These are phyloP conservation scores for Alternaria sp. DNA, from an alignment of 2,329 filamentous ascomycete species.

Conservation along the genomic window DNA sequence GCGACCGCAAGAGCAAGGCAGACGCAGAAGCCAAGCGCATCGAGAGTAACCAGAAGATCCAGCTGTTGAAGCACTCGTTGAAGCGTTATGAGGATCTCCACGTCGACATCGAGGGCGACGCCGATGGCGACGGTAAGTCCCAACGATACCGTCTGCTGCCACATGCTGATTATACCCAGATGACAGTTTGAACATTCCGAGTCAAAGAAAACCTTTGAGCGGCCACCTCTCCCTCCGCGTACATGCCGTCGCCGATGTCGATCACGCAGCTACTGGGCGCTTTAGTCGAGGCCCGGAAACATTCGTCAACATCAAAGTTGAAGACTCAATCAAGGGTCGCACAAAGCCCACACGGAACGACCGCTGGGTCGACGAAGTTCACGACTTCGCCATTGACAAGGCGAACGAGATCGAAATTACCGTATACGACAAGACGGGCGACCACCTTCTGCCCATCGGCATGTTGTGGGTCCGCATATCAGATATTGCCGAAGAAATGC, in stretches of 20 bases:
- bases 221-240: slow-evolving; percentile 88
- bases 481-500: slow-evolving; percentile 96
- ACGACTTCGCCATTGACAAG: slow-evolving; percentile 94
- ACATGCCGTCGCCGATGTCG: slow-evolving; percentile 89
- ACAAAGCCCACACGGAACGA: slow-evolving; percentile 87
- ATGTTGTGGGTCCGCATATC: slow-evolving; percentile 97
- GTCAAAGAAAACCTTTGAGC: slow-evolving; percentile 92
- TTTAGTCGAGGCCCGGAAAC: slow-evolving; percentile 94
- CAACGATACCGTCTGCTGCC: neutral
- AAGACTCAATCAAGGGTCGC: slow-evolving; percentile 87
- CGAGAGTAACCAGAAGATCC: slow-evolving; percentile 98
- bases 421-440: slow-evolving; percentile 91
- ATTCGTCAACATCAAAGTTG: slow-evolving; percentile 94
- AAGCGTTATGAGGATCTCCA: slow-evolving; percentile 98
- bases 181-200: slow-evolving; percentile 94
- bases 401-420: slow-evolving; percentile 98
- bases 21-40: slow-evolving; percentile 89
- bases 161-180: slow-evolving; percentile 64
- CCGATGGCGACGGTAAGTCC: slow-evolving; percentile 77
- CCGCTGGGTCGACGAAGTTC: slow-evolving; percentile 88
- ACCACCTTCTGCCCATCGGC: slow-evolving; percentile 89
- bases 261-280: slow-evolving; percentile 80
- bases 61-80: slow-evolving; percentile 91
- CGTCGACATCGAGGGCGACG: slow-evolving; percentile 80
- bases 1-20: slow-evolving; percentile 91